Conservation (phyloP, 345 rosid genomes). For the Raphanus sativus region DNA sequence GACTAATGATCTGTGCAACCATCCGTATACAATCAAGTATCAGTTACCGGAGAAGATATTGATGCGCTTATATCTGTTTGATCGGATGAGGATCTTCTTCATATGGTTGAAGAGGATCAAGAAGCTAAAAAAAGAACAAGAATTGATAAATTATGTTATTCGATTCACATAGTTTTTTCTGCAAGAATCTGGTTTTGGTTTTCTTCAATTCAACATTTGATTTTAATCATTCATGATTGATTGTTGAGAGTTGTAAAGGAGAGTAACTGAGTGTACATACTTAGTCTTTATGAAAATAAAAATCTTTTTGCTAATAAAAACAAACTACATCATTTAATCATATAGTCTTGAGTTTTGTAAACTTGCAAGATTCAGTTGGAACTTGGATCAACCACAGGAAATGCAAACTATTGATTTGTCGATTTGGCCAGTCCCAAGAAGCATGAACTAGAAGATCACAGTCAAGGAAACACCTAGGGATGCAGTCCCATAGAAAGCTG, state of each 20-base stretch:
- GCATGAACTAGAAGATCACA: too few relatives aligned
- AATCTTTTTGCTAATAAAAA: too few relatives aligned
- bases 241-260: constrained; percentile 12
- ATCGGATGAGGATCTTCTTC: constrained; percentile 76
- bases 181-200: constrained; percentile 18
- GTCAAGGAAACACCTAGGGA: too few relatives aligned
- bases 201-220: constrained; percentile 8
- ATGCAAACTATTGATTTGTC: too few relatives aligned
- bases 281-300: not conserved
- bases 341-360: too few relatives aligned
- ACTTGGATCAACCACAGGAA: too few relatives aligned
- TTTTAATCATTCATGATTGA: constrained; percentile 10
- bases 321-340: too few relatives aligned
- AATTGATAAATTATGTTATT: constrained; percentile 6
- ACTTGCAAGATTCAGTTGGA: too few relatives aligned
- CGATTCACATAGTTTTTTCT: not conserved
- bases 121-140: constrained; percentile 48
- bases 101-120: constrained; percentile 77
- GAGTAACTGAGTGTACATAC: constrained; percentile 17
- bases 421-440: too few relatives aligned
- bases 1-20: constrained; percentile 61
- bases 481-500: too few relatives aligned
- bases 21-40: constrained; percentile 75
- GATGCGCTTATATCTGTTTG: constrained; percentile 82
- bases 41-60: constrained; percentile 96